A percentile compares a stretch with the other conserved stretches of the same genome.
Conservation (phyloP, 768 basidiomycete species). For the Mycena maculata region DNA sequence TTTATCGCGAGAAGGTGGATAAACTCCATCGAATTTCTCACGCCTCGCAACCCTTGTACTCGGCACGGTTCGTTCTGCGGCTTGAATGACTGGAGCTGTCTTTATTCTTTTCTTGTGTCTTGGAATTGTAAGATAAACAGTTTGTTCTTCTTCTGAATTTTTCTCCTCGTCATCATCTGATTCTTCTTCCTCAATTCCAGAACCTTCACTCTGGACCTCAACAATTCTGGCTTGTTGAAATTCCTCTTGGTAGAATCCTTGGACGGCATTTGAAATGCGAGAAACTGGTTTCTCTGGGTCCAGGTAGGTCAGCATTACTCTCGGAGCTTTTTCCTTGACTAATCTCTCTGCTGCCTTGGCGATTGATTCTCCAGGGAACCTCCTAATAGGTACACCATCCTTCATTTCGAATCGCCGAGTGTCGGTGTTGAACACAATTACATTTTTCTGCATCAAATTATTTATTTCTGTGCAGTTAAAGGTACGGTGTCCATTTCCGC, state of each 20-base stretch:
- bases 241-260: background rate
- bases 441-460: background rate
- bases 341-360: background rate
- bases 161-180: background rate
- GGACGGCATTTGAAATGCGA: background rate
- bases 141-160: too few relatives aligned
- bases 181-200: background rate
- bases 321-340: background rate
- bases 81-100: background rate
- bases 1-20: background rate
- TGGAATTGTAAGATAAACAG: background rate
- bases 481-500: background rate
- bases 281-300: background rate
- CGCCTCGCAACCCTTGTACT: background rate
- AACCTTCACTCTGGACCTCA: background rate
- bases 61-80: background rate
- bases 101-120: background rate
- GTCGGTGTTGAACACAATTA: background rate
- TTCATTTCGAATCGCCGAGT: background rate
- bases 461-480: background rate
- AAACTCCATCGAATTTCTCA: background rate
- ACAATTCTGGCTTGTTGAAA: background rate
- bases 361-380: background rate
- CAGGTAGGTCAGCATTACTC: background rate
- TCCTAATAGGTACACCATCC: background rate